Evolutionary conservation across 352 stramenopile species (phyloP).

Genomic region (Plasmopara viticola): DNA sequence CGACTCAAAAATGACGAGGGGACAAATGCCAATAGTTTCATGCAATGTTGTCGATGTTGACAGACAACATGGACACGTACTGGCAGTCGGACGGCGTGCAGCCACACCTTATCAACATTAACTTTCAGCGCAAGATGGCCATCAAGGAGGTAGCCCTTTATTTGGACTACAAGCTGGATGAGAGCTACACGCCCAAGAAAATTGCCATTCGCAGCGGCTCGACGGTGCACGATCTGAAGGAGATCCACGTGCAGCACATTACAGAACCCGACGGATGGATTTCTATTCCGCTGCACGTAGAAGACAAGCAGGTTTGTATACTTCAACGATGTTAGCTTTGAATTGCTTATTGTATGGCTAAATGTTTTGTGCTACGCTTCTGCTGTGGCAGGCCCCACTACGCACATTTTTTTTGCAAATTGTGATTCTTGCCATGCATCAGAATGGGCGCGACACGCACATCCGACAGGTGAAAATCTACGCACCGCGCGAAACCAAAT

Average conservation of each 20-base stretch:
- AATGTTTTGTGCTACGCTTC: neutral
- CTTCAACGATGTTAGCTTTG: no score
- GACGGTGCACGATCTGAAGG: constrained; percentile 94
- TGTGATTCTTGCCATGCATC: constrained; percentile 94
- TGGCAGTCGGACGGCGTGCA: constrained; percentile 94
- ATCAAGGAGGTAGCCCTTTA: constrained; percentile 95
- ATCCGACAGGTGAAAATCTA: constrained; percentile 93
- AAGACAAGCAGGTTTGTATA: constrained; percentile 38
- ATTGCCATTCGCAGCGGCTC: constrained; percentile 89
- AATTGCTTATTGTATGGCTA: neutral
- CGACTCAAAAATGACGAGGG: neutral
- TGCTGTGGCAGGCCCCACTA: constrained; percentile 32
- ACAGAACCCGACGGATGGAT: constrained; percentile 93
- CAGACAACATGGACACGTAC: constrained; percentile 95
- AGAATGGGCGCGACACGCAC: constrained; percentile 97
- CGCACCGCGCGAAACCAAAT: constrained; percentile 56
- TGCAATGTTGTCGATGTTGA: neutral
- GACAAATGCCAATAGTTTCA: neutral
- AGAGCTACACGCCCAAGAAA: constrained; percentile 98
- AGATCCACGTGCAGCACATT: constrained; percentile 89
- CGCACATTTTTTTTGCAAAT: constrained; percentile 96
- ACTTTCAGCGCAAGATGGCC: constrained; percentile 93
- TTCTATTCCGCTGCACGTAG: constrained; percentile 75
- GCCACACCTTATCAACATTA: constrained; percentile 96
- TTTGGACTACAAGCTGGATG: constrained; percentile 96